These are phyloP conservation scores for Rhododendron ferrugineum DNA, from an alignment of 148 eudicot genomes.

Conservation along the genomic window DNA sequence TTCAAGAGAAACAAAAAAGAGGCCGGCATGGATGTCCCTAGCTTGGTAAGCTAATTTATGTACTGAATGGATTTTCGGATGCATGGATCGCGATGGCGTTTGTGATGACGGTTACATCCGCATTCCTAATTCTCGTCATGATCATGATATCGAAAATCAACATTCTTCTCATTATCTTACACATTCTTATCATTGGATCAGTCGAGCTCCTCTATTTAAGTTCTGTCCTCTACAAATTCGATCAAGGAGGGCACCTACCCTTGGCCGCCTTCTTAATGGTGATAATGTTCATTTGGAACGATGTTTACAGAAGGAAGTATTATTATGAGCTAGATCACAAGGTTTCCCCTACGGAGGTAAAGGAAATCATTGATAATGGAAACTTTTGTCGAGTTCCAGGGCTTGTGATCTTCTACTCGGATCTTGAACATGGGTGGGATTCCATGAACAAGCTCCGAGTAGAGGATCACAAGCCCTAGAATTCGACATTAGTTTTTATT, in stretches of 20 bases:
- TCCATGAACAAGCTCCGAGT: conserved; percentile 27
- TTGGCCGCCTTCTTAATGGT: conserved; percentile 24
- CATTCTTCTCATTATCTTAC: conserved; percentile 14
- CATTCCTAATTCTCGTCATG: conserved; percentile 32
- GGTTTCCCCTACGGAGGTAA: not conserved
- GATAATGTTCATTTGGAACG: conserved; percentile 17
- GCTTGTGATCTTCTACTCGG: conserved; percentile 37
- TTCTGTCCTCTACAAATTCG: conserved; percentile 38
- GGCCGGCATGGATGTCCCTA: conserved; percentile 29
- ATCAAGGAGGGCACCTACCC: conserved; percentile 38
- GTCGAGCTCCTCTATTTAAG: conserved; percentile 30
- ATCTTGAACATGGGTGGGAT: conserved; percentile 8
- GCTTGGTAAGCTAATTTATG: not conserved
- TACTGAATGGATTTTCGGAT: not conserved
- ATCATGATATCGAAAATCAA: conserved; percentile 34
- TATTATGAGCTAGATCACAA: no score
- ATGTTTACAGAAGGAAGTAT: no score
- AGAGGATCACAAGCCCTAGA: no score
- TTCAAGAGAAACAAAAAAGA: conserved; percentile 22
- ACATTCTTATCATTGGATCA: not conserved
- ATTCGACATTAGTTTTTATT: no score
- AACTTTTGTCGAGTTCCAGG: conserved; percentile 28
- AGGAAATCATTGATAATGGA: conserved; percentile 8
- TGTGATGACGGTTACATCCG: conserved; percentile 14
- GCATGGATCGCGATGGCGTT: conserved; percentile 41